Evolutionary conservation across 441 rosid species (phyloP).

Genomic region (Populus hybrid): DNA sequence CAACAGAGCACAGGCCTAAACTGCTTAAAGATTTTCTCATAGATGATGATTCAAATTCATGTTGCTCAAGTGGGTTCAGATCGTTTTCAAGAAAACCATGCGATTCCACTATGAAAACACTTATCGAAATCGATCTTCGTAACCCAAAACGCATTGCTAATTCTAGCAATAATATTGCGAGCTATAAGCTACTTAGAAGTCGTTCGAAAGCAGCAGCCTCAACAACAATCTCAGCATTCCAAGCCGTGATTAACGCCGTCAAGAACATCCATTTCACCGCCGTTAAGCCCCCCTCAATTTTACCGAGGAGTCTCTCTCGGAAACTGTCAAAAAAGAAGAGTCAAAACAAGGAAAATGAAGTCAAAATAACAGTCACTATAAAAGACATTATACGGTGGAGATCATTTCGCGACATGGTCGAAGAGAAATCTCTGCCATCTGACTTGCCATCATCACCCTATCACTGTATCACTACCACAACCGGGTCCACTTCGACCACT

Average conservation of each 20-base stretch:
- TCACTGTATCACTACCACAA: conserved; percentile 35
- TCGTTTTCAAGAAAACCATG: conserved; percentile 32
- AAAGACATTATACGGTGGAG: conserved; percentile 84
- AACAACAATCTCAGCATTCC: conserved; percentile 34
- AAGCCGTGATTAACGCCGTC: conserved; percentile 41
- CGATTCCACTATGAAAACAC: conserved; percentile 13
- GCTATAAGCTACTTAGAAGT: conserved; percentile 24
- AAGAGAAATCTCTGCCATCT: conserved; percentile 31
- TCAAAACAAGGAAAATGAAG: background rate
- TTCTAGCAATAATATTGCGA: conserved; percentile 14
- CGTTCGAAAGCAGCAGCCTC: conserved; percentile 38
- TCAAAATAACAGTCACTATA: conserved; percentile 34
- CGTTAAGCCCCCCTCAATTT: conserved; percentile 32
- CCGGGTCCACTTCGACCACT: conserved; percentile 35
- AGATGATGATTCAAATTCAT: conserved; percentile 53
- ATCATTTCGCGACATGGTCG: conserved; percentile 62
- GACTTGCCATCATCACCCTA: conserved; percentile 30
- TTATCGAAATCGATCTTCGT: conserved; percentile 14
- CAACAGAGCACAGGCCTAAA: conserved; percentile 38
- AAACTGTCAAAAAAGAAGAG: conserved; percentile 32
- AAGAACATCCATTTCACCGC: conserved; percentile 38
- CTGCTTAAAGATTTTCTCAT: conserved; percentile 79
- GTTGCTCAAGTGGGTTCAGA: conserved; percentile 43
- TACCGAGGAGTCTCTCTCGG: conserved; percentile 52
- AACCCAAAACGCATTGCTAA: background rate